These are phyloP conservation scores for Bruguiera gymnorhiza DNA, from an alignment of 345 rosid species.

Conservation along the genomic window DNA sequence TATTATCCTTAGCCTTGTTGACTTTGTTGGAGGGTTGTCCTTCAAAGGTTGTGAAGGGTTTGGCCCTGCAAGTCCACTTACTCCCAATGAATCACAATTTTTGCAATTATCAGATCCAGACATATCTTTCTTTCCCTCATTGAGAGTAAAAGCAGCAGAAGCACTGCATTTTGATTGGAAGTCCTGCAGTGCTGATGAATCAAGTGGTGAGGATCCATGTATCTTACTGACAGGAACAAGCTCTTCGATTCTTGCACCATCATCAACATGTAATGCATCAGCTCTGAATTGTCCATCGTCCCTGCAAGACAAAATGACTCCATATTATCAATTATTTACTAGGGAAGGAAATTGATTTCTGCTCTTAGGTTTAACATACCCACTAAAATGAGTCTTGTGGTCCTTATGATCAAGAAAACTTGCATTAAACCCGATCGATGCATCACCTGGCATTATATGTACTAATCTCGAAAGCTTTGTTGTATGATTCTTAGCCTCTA, in stretches of 20 bases:
- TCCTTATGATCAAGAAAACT: slow-evolving; percentile 28
- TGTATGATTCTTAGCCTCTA: slow-evolving; percentile 8
- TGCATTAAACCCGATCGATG: slow-evolving; percentile 21
- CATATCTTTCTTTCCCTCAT: slow-evolving; percentile 12
- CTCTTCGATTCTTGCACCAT: slow-evolving; percentile 20
- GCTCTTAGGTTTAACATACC: slow-evolving; percentile 38
- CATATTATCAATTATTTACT: slow-evolving; percentile 9
- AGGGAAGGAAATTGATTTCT: background rate
- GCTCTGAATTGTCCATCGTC: slow-evolving; percentile 30
- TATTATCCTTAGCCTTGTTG: slow-evolving; percentile 53
- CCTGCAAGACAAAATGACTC: slow-evolving; percentile 46
- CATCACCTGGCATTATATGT: slow-evolving; percentile 25
- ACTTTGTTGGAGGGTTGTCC: slow-evolving; percentile 41
- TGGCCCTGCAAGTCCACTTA: slow-evolving; percentile 25
- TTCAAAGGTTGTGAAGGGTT: slow-evolving; percentile 37
- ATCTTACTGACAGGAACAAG: slow-evolving; percentile 18
- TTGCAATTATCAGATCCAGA: slow-evolving; percentile 16
- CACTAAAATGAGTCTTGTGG: slow-evolving; percentile 21
- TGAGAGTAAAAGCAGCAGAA: slow-evolving; percentile 9
- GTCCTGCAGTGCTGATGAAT: slow-evolving; percentile 11
- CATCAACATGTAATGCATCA: slow-evolving; percentile 25
- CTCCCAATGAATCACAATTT: slow-evolving; percentile 9
- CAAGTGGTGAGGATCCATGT: slow-evolving; percentile 20
- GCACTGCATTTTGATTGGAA: slow-evolving; percentile 12
- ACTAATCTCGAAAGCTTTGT: slow-evolving; percentile 22